Conservation (phyloP, 176 grass and related monocot genomes). For the Stipa capillata region DNA sequence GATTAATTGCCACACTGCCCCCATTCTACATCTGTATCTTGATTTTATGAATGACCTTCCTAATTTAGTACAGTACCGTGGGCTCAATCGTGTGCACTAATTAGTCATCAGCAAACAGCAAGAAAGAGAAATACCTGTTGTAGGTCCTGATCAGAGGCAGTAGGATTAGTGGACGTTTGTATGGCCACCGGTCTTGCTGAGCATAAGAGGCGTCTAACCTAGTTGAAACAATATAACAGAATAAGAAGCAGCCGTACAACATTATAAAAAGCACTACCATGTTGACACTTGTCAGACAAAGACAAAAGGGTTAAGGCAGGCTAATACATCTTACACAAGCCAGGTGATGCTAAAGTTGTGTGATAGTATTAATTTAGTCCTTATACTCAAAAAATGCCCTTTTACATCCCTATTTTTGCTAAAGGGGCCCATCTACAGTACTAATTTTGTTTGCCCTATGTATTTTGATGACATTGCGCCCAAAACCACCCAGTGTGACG, state of each 20-base stretch:
- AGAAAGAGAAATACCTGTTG: constrained; percentile 62
- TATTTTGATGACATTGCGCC: too few relatives aligned
- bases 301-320: not conserved
- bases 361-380: too few relatives aligned
- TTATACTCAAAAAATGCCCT: too few relatives aligned
- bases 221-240: constrained; percentile 17
- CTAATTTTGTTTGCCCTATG: too few relatives aligned
- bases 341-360: not conserved
- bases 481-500: too few relatives aligned
- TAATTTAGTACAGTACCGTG: not conserved
- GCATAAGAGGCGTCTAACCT: constrained; percentile 91
- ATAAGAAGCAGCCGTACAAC: not conserved
- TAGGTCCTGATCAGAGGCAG: constrained; percentile 80
- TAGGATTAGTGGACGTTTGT: constrained; percentile 85
- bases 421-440: too few relatives aligned
- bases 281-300: not conserved
- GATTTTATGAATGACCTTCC: not conserved
- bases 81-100: not conserved
- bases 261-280: not conserved
- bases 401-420: too few relatives aligned
- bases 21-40: not conserved
- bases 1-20: not conserved
- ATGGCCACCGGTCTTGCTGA: constrained; percentile 81
- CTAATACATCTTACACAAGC: not conserved
- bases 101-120: constrained; percentile 6